Evolutionary conservation across 148 eudicot genomes (phyloP).

Genomic region (Rhododendron henanense): DNA sequence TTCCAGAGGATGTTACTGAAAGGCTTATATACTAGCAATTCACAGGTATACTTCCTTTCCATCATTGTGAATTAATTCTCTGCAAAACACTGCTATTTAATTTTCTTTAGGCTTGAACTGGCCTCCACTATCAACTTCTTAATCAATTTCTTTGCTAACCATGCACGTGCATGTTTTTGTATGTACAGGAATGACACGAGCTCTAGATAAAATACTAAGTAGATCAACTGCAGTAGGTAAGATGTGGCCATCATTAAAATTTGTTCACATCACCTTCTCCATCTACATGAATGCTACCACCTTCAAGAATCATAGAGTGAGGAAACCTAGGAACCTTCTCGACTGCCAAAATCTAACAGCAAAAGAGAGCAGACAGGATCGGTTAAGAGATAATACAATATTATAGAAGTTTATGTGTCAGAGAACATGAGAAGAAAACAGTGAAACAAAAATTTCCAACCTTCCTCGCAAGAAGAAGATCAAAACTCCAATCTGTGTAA

Average conservation of each 20-base stretch:
- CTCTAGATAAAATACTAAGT: neutral
- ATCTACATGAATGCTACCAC: constrained; percentile 99
- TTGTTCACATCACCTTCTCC: constrained; percentile 67
- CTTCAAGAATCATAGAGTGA: constrained; percentile 87
- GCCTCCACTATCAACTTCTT: neutral
- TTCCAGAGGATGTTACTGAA: neutral
- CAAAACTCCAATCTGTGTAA: constrained; percentile 87
- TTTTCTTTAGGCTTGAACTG: neutral
- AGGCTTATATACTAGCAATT: neutral
- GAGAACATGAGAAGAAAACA: neutral
- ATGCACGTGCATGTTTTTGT: neutral
- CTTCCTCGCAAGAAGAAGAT: constrained; percentile 80
- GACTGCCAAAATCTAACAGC: constrained; percentile 55
- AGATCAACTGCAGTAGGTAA: neutral
- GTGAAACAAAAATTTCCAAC: constrained; percentile 31
- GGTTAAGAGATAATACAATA: neutral
- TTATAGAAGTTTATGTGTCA: neutral
- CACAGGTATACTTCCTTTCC: neutral
- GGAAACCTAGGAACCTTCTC: constrained; percentile 83
- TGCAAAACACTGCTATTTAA: neutral
- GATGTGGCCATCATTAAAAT: neutral
- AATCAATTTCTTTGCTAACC: neutral
- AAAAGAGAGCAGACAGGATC: constrained; percentile 5
- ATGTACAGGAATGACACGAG: neutral
- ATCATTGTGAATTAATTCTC: neutral